These are phyloP conservation scores for Suillus paluster DNA, from an alignment of 768 basidiomycete species.

Conservation along the genomic window DNA sequence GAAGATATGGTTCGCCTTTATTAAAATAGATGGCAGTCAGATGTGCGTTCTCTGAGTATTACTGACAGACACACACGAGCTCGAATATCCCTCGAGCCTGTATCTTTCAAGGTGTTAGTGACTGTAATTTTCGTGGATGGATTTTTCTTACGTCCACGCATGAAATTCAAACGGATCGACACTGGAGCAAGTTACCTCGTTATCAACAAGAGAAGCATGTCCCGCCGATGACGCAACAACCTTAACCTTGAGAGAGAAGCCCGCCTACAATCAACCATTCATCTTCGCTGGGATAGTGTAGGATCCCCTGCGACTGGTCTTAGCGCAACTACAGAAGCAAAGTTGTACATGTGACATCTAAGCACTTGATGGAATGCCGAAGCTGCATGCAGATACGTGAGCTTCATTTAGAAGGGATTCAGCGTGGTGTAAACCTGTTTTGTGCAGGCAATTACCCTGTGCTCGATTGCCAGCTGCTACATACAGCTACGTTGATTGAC, in stretches of 20 bases:
- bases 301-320: slow-evolving; percentile 89
- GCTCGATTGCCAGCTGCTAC: slow-evolving; percentile 81
- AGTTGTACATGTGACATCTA: slow-evolving; percentile 44
- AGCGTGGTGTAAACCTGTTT: background rate
- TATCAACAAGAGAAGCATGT: too few species aligned
- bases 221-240: slow-evolving; percentile 69
- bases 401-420: background rate
- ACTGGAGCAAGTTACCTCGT: slow-evolving; percentile 61
- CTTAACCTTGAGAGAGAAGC: slow-evolving; percentile 55
- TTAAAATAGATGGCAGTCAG: slow-evolving; percentile 79
- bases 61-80: slow-evolving; percentile 60
- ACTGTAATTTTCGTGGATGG: slow-evolving; percentile 68
- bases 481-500: slow-evolving; percentile 70
- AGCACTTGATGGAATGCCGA: slow-evolving; percentile 62
- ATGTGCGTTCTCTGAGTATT: slow-evolving; percentile 53
- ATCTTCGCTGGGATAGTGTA: slow-evolving; percentile 79
- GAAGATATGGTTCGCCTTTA: slow-evolving; percentile 72
- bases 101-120: slow-evolving; percentile 59
- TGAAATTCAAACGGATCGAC: slow-evolving; percentile 79
- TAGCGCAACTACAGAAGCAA: slow-evolving; percentile 60
- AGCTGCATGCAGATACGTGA: slow-evolving; percentile 72
- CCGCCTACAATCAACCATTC: slow-evolving; percentile 53
- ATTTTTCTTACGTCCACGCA: slow-evolving; percentile 83
- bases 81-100: slow-evolving; percentile 58
- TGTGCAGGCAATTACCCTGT: slow-evolving; percentile 56